Evolutionary conservation across 2,329 filamentous ascomycete genomes (phyloP).

Genomic region (Ophiostoma pallidulum): DNA sequence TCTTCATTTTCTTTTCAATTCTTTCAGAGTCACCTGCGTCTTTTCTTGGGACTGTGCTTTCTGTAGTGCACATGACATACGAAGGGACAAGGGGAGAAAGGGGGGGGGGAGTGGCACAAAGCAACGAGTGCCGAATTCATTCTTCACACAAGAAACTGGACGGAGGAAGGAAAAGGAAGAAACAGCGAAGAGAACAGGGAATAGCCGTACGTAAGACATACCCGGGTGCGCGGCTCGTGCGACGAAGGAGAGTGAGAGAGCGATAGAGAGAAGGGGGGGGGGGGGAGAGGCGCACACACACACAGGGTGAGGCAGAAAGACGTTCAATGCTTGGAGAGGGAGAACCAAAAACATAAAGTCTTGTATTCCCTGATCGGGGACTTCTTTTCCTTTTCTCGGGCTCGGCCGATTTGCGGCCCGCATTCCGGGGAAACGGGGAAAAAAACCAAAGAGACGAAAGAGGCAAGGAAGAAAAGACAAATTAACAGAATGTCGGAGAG

Average conservation of each 20-base stretch:
- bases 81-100: neutral
- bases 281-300: too few species aligned
- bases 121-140: too few species aligned
- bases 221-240: slow-evolving; percentile 5
- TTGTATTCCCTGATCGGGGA: too few species aligned
- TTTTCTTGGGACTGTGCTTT: too few species aligned
- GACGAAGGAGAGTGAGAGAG: neutral
- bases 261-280: neutral
- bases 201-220: neutral
- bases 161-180: too few species aligned
- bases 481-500: neutral
- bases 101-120: neutral
- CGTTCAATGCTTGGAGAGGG: neutral
- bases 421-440: neutral
- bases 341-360: neutral
- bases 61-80: too few species aligned
- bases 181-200: neutral
- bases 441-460: neutral
- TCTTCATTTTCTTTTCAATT: too few species aligned
- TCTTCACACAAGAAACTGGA: too few species aligned
- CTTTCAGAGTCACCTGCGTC: too few species aligned
- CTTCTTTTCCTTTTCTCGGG: neutral
- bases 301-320: neutral
- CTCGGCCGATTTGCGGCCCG: slow-evolving; percentile 6
- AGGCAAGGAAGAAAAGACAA: neutral